A percentile compares a stretch with the other conserved stretches of the same genome.
These are phyloP conservation scores for Solanum tacnaense DNA, from an alignment of 257 asterid genomes.

Conservation along the genomic window DNA sequence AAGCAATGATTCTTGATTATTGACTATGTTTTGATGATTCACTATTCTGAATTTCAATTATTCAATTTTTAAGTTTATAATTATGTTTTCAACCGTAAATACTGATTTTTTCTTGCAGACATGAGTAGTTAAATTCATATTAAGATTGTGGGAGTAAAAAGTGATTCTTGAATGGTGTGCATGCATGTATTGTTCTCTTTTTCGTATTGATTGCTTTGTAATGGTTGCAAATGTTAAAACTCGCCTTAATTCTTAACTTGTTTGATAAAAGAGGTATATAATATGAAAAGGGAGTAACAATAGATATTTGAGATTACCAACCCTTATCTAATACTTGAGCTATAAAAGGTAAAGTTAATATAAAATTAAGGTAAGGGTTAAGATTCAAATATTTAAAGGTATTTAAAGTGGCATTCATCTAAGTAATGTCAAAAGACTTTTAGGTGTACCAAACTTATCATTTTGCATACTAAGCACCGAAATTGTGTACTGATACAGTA, in stretches of 20 bases:
- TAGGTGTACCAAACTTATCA: background rate
- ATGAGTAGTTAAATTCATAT: background rate
- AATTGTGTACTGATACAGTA: background rate
- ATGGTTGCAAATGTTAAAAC: background rate
- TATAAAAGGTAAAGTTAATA: background rate
- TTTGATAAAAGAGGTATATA: background rate
- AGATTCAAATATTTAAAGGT: background rate
- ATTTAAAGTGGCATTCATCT: background rate
- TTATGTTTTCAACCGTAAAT: too few relatives aligned
- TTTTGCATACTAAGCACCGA: background rate
- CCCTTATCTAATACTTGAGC: background rate
- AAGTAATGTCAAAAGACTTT: background rate
- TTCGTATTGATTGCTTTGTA: background rate
- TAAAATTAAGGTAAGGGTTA: background rate
- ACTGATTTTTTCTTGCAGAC: too few relatives aligned
- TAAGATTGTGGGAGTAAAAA: too few relatives aligned
- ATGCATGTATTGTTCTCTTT: background rate
- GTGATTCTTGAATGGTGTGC: background rate
- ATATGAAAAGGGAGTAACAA: background rate
- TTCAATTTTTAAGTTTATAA: too few relatives aligned
- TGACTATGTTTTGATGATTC: too few relatives aligned
- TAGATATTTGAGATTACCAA: background rate
- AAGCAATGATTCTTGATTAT: too few relatives aligned
- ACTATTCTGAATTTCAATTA: too few relatives aligned
- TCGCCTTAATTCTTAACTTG: background rate